phyloP scores from a whole-genome alignment of 139 green algal genomes.

The Ettlia oleoabundans region DNA sequence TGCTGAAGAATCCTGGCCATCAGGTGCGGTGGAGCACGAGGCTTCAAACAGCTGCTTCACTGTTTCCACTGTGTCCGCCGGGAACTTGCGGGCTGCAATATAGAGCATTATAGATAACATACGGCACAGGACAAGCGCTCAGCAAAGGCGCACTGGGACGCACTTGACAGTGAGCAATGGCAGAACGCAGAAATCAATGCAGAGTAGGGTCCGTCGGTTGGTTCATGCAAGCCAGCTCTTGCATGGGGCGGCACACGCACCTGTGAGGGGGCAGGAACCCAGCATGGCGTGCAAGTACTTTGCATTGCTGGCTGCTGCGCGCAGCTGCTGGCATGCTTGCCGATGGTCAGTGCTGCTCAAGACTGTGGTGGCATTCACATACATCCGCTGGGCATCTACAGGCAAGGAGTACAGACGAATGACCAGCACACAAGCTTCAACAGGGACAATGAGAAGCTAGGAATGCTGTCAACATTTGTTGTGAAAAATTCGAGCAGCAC shows the following conservation, averaged over 20 bases:
- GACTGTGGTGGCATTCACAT: background rate
- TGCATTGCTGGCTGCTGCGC: background rate
- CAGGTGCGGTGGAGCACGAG: background rate
- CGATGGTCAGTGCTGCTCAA: background rate
- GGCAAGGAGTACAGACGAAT: too few relatives aligned
- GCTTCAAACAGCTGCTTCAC: background rate
- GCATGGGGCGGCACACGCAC: too few relatives aligned
- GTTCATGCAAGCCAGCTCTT: too few relatives aligned
- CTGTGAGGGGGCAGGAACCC: background rate
- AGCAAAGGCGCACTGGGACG: too few relatives aligned
- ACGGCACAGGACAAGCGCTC: too few relatives aligned
- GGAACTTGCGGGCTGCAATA: slow-evolving; percentile 15
- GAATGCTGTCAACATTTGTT: too few relatives aligned
- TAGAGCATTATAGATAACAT: background rate
- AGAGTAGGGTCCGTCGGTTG: background rate
- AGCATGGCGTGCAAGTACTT: background rate
- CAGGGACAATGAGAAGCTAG: too few relatives aligned
- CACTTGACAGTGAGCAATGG: background rate
- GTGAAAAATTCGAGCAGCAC: background rate
- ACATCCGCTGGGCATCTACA: slow-evolving; percentile 1
- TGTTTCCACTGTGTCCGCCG: background rate
- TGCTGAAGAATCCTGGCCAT: background rate
- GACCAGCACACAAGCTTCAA: too few relatives aligned
- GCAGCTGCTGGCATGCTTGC: background rate
- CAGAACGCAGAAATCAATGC: background rate